Evolutionary conservation across 305 asterid species (phyloP).

Genomic region (Fraxinus albicans): DNA sequence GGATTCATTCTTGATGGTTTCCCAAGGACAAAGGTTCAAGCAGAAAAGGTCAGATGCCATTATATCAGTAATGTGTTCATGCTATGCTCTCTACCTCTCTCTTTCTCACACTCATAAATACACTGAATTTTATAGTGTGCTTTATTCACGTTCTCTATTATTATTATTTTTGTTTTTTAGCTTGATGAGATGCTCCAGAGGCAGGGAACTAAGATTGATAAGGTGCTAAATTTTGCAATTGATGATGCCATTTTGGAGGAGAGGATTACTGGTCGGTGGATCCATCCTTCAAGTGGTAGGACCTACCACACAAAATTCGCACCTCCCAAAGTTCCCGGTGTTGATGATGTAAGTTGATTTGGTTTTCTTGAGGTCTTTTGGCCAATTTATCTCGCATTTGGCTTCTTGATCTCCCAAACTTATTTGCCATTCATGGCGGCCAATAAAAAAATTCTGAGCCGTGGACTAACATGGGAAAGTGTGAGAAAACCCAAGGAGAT

Average conservation of each 20-base stretch:
- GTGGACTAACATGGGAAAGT: not conserved
- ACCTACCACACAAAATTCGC: slow-evolving; percentile 80
- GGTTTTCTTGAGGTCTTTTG: not conserved
- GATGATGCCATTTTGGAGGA: slow-evolving; percentile 80
- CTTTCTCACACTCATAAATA: not conserved
- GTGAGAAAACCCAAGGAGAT: not conserved
- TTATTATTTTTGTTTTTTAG: slow-evolving; percentile 31
- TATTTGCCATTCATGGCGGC: not conserved
- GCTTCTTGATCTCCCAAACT: not conserved
- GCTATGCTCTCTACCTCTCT: not conserved
- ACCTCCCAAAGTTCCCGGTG: slow-evolving; percentile 66
- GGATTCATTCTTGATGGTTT: slow-evolving; percentile 96
- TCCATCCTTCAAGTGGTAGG: slow-evolving; percentile 87
- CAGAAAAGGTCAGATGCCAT: slow-evolving; percentile 54
- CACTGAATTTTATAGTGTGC: not conserved
- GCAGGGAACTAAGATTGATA: slow-evolving; percentile 80
- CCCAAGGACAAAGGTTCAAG: slow-evolving; percentile 89
- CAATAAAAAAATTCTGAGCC: not conserved
- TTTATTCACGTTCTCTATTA: not conserved
- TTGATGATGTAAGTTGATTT: slow-evolving; percentile 53
- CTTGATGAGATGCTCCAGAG: slow-evolving; percentile 89
- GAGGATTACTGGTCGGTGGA: slow-evolving; percentile 90
- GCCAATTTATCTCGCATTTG: not conserved
- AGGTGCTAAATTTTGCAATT: slow-evolving; percentile 82
- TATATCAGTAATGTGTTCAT: slow-evolving; percentile 13